These are phyloP conservation scores for Schwanniomyces pseudopolymorphus DNA, from an alignment of 805 yeast species.

Conservation along the genomic window DNA sequence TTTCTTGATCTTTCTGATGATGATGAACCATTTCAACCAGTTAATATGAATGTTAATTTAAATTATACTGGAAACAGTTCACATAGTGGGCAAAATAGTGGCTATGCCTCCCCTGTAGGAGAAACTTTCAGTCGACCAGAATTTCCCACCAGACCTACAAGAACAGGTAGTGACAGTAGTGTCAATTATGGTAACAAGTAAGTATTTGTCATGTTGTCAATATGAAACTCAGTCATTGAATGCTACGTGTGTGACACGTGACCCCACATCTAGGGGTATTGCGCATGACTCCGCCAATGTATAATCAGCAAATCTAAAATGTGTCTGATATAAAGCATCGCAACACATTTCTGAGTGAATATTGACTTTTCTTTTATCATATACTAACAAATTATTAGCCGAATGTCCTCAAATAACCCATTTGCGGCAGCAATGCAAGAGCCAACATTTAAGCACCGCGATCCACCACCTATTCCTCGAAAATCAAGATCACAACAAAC, in stretches of 20 bases:
- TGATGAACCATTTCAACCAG: constrained; percentile 9
- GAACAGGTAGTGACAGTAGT: constrained; percentile 36
- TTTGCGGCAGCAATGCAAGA: constrained; percentile 48
- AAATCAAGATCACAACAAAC: constrained; percentile 8
- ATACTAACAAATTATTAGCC: constrained; percentile 18
- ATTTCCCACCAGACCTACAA: constrained; percentile 25
- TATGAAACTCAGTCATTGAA: not conserved
- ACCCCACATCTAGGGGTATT: not conserved
- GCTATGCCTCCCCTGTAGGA: constrained; percentile 4
- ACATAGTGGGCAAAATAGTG: not conserved
- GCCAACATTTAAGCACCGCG: constrained; percentile 36
- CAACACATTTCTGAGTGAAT: not conserved
- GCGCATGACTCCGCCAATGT: constrained; percentile 1
- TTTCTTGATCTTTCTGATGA: constrained; percentile 44
- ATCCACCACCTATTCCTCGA: constrained; percentile 33
- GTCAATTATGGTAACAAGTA: constrained; percentile 27
- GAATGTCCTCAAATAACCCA: constrained; percentile 52
- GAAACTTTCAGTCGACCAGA: constrained; percentile 15
- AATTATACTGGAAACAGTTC: constrained; percentile 1
- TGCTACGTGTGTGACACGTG: not conserved
- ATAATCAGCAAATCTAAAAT: constrained; percentile 1
- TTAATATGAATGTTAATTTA: constrained; percentile 3
- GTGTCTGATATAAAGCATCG: not conserved
- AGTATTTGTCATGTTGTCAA: constrained; percentile 1
- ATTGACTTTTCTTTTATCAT: not conserved